These are phyloP conservation scores for Fusarium decemcellulare DNA, from an alignment of 2,329 filamentous ascomycete species.

Conservation along the genomic window DNA sequence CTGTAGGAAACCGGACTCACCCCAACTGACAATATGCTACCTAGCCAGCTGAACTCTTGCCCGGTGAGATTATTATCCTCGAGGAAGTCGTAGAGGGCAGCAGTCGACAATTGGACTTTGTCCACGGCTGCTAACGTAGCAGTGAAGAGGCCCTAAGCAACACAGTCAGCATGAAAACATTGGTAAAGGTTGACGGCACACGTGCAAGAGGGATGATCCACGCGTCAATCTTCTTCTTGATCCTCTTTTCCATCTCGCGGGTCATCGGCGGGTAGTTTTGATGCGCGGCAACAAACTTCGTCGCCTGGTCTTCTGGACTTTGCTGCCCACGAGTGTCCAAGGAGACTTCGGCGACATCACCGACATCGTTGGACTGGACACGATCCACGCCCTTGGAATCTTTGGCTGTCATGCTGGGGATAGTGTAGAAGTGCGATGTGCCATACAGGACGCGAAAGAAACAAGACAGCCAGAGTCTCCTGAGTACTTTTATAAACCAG, in stretches of 20 bases:
- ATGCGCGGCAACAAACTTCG: too few relatives aligned
- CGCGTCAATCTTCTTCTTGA: slow-evolving; percentile 36
- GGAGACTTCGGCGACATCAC: too few relatives aligned
- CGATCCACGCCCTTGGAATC: too few relatives aligned
- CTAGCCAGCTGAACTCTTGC: slow-evolving; percentile 40
- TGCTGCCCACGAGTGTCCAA: too few relatives aligned
- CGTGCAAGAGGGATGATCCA: slow-evolving; percentile 33
- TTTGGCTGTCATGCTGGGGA: too few relatives aligned
- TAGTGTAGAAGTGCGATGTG: too few relatives aligned
- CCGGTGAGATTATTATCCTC: slow-evolving; percentile 34
- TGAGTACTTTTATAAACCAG: too few relatives aligned
- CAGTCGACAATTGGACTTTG: slow-evolving; percentile 50
- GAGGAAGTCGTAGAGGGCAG: slow-evolving; percentile 43
- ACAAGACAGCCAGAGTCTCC: too few relatives aligned
- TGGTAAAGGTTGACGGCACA: background rate
- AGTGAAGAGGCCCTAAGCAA: slow-evolving; percentile 15
- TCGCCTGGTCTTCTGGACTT: too few relatives aligned
- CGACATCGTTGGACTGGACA: too few relatives aligned
- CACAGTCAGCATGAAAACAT: background rate
- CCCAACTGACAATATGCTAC: slow-evolving; percentile 36
- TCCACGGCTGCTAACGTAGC: slow-evolving; percentile 34
- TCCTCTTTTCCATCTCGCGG: slow-evolving; percentile 31
- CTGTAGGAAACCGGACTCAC: slow-evolving; percentile 12
- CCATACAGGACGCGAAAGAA: too few relatives aligned
- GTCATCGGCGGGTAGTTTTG: slow-evolving; percentile 26